These are phyloP conservation scores for Malassezia sympodialis DNA, from an alignment of 1,284 basidiomycete species.

Conservation along the genomic window DNA sequence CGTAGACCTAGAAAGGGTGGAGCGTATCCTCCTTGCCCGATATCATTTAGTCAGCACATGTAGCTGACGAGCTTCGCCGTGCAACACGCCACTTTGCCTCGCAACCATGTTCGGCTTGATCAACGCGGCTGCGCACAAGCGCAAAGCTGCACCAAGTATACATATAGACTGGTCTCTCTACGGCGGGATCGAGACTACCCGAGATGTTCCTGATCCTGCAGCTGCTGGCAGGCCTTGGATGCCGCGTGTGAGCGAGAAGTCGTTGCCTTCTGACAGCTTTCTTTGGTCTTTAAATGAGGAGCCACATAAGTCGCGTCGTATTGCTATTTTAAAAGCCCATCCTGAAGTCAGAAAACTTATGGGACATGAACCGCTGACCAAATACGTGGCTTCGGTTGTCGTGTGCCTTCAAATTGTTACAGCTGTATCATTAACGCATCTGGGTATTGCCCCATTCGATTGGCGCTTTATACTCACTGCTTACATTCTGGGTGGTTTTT, in stretches of 20 bases:
- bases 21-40: neutral
- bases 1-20: neutral
- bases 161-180: constrained; percentile 46
- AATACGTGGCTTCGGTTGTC: constrained; percentile 72
- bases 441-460: constrained; percentile 57
- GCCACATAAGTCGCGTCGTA: constrained; percentile 76
- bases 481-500: constrained; percentile 81
- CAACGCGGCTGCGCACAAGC: neutral
- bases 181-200: constrained; percentile 33
- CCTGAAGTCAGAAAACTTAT: constrained; percentile 88
- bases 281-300: constrained; percentile 96
- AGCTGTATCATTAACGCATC: constrained; percentile 51
- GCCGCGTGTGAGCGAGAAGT: constrained; percentile 31
- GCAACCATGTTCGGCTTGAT: neutral
- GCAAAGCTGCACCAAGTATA: constrained; percentile 24
- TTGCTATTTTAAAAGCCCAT: constrained; percentile 84
- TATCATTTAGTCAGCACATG: neutral
- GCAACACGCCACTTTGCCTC: neutral
- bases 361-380: constrained; percentile 83
- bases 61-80: neutral
- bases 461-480: constrained; percentile 65
- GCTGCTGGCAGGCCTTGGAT: constrained; percentile 31
- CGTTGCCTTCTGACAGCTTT: constrained; percentile 45
- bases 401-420: constrained; percentile 64
- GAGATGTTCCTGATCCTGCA: neutral